phyloP scores from a whole-genome alignment of 352 stramenopile species.

The Pythium chondricola region DNA sequence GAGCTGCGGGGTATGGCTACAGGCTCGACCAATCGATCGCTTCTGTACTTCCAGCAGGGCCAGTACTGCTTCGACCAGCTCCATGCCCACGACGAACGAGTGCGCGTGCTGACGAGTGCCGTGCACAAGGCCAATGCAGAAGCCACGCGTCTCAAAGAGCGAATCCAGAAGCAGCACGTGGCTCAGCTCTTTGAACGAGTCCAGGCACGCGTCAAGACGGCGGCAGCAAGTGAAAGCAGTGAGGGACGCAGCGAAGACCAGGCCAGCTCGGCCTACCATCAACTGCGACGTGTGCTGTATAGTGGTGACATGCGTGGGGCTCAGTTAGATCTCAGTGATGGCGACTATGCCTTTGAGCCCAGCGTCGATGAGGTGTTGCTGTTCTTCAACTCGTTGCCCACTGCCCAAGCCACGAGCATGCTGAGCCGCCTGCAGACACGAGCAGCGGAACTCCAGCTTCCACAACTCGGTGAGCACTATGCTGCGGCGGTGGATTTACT shows the following conservation, averaged over 20 bases:
- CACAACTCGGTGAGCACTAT: conserved; percentile 30
- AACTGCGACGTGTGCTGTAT: conserved; percentile 25
- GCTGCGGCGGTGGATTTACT: conserved; percentile 41
- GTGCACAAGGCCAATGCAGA: conserved; percentile 26
- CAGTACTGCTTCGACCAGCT: conserved; percentile 17
- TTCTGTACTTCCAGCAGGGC: conserved; percentile 42
- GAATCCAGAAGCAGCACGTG: conserved; percentile 33
- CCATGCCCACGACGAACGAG: conserved; percentile 10
- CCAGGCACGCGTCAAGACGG: conserved; percentile 8
- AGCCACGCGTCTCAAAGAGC: conserved; percentile 27
- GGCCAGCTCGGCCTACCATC: conserved; percentile 13
- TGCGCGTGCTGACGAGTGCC: conserved; percentile 5
- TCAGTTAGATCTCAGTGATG: conserved; percentile 21
- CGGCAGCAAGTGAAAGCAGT: background rate
- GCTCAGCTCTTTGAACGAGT: conserved; percentile 20
- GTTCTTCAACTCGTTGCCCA: conserved; percentile 34
- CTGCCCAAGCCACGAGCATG: conserved; percentile 31
- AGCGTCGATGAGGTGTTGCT: conserved; percentile 36
- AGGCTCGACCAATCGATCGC: conserved; percentile 19
- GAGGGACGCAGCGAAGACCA: background rate
- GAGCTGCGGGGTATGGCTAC: conserved; percentile 5
- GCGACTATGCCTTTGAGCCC: conserved; percentile 41
- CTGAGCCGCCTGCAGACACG: conserved; percentile 34
- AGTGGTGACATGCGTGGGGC: conserved; percentile 3
- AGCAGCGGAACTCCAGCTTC: conserved; percentile 27